phyloP scores from a whole-genome alignment of 768 basidiomycete genomes.

The Daedaleopsis sinensis region DNA sequence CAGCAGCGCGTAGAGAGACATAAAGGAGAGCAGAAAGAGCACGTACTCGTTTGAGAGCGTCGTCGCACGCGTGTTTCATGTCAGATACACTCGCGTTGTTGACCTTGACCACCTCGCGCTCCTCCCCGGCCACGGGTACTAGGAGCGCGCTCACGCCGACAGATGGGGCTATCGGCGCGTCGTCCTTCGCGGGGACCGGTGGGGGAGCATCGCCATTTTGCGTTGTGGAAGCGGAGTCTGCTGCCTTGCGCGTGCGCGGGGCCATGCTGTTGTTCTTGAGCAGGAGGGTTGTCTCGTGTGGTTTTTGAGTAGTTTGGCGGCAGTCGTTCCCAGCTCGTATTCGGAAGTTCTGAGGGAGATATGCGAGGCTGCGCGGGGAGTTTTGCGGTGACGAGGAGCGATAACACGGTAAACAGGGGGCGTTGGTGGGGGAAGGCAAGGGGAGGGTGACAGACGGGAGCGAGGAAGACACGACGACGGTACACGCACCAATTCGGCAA shows the following conservation, averaged over 20 bases:
- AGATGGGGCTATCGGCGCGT: constrained; percentile 5
- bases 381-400: neutral
- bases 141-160: constrained; percentile 18
- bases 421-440: constrained; percentile 4
- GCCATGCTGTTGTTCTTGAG: constrained; percentile 16
- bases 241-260: constrained; percentile 22
- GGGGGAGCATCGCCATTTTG: neutral
- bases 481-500: constrained; percentile 13
- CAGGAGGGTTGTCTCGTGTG: neutral
- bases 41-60: constrained; percentile 85
- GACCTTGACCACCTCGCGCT: constrained; percentile 45
- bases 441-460: neutral
- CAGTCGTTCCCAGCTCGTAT: neutral
- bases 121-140: constrained; percentile 25
- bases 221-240: neutral
- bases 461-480: constrained; percentile 9
- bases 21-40: constrained; percentile 23
- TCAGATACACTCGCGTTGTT: constrained; percentile 55
- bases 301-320: neutral
- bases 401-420: constrained; percentile 4
- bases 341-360: neutral
- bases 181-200: constrained; percentile 3
- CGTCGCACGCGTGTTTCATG: constrained; percentile 68
- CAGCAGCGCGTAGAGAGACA: neutral
- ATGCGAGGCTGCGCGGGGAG: neutral